phyloP scores from a whole-genome alignment of 306 rosid genomes.

The Malus orientalis region DNA sequence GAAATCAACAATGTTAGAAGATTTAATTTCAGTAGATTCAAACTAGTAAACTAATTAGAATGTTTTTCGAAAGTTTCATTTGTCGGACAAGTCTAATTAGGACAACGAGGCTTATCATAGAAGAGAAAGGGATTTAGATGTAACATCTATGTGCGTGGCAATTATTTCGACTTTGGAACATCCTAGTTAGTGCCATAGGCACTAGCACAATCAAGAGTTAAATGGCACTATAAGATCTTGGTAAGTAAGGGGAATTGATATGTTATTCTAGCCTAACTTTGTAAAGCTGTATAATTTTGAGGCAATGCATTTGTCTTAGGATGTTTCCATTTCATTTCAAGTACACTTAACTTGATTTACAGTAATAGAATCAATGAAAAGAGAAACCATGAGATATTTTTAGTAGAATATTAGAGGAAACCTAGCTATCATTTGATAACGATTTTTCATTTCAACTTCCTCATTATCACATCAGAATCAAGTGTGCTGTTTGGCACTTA shows the following conservation, averaged over 20 bases:
- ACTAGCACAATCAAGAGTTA: slow-evolving; percentile 24
- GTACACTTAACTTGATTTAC: slow-evolving; percentile 24
- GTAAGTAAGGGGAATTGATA: slow-evolving; percentile 28
- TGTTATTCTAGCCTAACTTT: slow-evolving; percentile 18
- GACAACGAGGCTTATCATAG: not conserved
- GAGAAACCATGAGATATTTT: not conserved
- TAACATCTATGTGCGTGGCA: slow-evolving; percentile 21
- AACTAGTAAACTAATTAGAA: not conserved
- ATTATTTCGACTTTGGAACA: slow-evolving; percentile 40
- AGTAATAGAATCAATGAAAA: not conserved
- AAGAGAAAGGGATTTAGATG: slow-evolving; percentile 23
- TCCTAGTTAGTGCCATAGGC: slow-evolving; percentile 42
- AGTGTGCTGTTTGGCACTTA: not conserved
- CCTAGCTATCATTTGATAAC: not conserved
- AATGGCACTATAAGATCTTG: slow-evolving; percentile 21
- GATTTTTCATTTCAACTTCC: not conserved
- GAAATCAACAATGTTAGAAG: not conserved
- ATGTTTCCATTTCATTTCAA: slow-evolving; percentile 33
- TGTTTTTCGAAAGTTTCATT: not conserved
- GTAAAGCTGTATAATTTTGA: slow-evolving; percentile 15
- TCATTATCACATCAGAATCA: not conserved
- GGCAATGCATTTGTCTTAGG: slow-evolving; percentile 36
- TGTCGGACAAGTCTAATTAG: not conserved
- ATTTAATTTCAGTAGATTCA: not conserved
- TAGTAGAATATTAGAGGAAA: not conserved